Evolutionary conservation across 768 basidiomycete genomes (phyloP).

Genomic region (Macrolepiota dolichaula): DNA sequence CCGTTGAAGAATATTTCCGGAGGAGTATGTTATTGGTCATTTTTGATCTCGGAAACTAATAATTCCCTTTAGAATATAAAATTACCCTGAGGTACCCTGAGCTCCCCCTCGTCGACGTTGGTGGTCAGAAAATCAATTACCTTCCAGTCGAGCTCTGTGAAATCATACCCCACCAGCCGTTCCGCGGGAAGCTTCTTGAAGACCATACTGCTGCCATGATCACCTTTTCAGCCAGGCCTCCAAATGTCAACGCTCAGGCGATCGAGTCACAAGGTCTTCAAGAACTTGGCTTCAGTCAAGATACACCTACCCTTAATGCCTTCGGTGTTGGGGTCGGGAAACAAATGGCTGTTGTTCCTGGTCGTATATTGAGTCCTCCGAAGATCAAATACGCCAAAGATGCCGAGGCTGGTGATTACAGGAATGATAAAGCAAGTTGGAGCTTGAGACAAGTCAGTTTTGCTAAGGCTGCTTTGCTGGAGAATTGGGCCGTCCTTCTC

Average conservation of each 20-base stretch:
- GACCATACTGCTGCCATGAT: constrained; percentile 77
- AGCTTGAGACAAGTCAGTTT: constrained; percentile 70
- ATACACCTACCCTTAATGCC: constrained; percentile 37
- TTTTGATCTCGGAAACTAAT: neutral
- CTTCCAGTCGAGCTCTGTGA: constrained; percentile 75
- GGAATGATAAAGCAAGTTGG: constrained; percentile 63
- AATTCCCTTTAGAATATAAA: constrained; percentile 49
- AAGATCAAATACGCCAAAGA: constrained; percentile 49
- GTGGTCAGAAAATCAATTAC: constrained; percentile 41
- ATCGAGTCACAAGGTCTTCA: constrained; percentile 64
- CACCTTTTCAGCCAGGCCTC: constrained; percentile 62
- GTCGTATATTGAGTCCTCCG: constrained; percentile 63
- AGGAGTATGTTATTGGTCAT: constrained; percentile 43
- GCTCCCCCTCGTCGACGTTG: constrained; percentile 58
- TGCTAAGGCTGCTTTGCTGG: constrained; percentile 48
- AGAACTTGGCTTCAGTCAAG: constrained; percentile 52
- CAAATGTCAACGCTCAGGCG: constrained; percentile 59
- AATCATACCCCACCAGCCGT: constrained; percentile 66
- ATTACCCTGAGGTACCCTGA: constrained; percentile 47
- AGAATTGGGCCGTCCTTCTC: constrained; percentile 67
- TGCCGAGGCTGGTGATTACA: constrained; percentile 30
- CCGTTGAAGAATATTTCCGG: constrained; percentile 67
- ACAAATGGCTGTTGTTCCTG: constrained; percentile 71
- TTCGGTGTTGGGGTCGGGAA: constrained; percentile 60
- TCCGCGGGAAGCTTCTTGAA: constrained; percentile 64